Evolutionary conservation across 106 monocot genomes (phyloP).

Genomic region (Allium cepa): DNA sequence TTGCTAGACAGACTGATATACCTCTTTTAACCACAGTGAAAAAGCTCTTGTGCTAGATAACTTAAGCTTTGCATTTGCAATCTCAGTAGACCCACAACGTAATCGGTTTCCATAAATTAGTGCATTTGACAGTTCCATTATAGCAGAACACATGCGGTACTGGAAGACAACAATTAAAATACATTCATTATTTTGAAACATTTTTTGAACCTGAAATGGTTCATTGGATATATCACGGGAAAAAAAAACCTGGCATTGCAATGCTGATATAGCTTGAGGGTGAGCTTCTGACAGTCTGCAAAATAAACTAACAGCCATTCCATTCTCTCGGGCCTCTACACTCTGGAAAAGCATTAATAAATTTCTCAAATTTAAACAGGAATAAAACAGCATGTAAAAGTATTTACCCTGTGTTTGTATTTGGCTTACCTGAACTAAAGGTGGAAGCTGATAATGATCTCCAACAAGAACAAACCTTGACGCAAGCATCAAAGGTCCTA

Average conservation of each 20-base stretch:
- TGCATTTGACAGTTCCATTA: constrained; percentile 92
- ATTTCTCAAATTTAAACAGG: constrained; percentile 2
- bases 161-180: constrained; percentile 22
- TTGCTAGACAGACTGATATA: constrained; percentile 11
- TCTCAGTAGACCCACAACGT: constrained; percentile 79
- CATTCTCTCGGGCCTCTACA: constrained; percentile 83
- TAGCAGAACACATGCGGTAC: constrained; percentile 94
- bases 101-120: constrained; percentile 92
- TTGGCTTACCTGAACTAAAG: constrained; percentile 74
- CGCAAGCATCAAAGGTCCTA: constrained; percentile 97
- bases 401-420: not conserved
- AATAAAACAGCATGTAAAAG: constrained; percentile 2
- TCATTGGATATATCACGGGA: not conserved
- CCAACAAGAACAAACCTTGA: constrained; percentile 96
- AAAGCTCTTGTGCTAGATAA: constrained; percentile 26
- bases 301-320: constrained; percentile 86
- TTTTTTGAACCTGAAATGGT: not conserved
- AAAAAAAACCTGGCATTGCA: constrained; percentile 74
- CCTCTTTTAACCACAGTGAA: constrained; percentile 68
- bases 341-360: constrained; percentile 44
- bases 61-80: constrained; percentile 71
- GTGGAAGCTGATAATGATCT: constrained; percentile 97
- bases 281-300: constrained; percentile 96
- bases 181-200: not conserved
- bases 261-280: constrained; percentile 87